These are phyloP conservation scores for Rosa persica DNA, from an alignment of 306 rosid species.

Conservation along the genomic window DNA sequence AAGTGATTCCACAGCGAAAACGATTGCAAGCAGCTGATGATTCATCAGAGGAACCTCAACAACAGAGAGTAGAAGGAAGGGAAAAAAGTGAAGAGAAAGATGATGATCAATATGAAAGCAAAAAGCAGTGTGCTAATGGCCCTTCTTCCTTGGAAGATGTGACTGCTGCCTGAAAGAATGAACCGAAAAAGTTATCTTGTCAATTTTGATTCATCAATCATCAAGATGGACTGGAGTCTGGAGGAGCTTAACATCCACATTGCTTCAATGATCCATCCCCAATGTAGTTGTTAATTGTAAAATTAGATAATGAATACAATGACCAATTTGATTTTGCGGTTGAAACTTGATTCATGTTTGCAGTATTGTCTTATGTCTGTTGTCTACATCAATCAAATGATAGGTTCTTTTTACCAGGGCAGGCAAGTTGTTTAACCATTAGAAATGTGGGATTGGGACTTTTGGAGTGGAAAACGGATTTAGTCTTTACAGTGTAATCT, in stretches of 20 bases:
- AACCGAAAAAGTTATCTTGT: neutral
- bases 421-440: neutral
- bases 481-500: neutral
- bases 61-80: slow-evolving; percentile 19
- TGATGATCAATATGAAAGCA: slow-evolving; percentile 16
- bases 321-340: too few relatives aligned
- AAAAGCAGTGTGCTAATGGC: slow-evolving; percentile 34
- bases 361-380: neutral
- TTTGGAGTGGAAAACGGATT: neutral
- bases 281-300: neutral
- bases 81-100: slow-evolving; percentile 37
- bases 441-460: neutral
- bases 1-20: slow-evolving; percentile 86
- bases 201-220: neutral
- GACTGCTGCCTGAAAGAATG: neutral
- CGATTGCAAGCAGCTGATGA: slow-evolving; percentile 43
- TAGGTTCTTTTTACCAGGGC: too few relatives aligned
- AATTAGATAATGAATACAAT: neutral
- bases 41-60: slow-evolving; percentile 39
- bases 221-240: neutral
- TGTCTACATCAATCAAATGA: neutral
- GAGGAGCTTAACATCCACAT: neutral
- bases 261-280: neutral
- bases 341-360: neutral
- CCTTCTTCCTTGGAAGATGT: slow-evolving; percentile 18